phyloP scores from a whole-genome alignment of 208 protist species.

The Leishmania arabica region DNA sequence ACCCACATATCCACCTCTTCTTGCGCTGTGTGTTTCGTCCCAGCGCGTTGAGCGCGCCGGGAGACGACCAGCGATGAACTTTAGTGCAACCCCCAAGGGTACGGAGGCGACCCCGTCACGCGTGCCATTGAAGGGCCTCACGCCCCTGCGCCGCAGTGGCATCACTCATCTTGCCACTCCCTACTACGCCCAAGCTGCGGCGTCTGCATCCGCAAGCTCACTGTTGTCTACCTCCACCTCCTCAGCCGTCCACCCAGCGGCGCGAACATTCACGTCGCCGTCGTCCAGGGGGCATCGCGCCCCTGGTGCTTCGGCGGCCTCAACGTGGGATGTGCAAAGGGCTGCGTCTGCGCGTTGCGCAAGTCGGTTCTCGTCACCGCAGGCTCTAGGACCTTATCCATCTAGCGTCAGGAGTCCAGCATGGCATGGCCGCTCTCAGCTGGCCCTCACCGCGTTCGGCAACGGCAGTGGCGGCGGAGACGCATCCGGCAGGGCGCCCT shows the following conservation, averaged over 20 bases:
- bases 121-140: constrained; percentile 1
- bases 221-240: background rate
- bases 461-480: background rate
- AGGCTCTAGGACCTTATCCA: background rate
- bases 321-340: background rate
- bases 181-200: background rate
- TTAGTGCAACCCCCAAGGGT: background rate
- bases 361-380: background rate
- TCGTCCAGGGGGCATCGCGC: background rate
- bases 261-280: background rate
- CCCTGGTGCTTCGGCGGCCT: background rate
- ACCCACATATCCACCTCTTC: background rate
- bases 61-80: background rate
- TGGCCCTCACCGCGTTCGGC: background rate
- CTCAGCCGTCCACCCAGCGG: background rate
- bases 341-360: background rate
- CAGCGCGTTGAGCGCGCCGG: background rate
- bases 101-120: background rate
- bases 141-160: constrained; percentile 13
- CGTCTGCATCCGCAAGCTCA: background rate
- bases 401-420: background rate
- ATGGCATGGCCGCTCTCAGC: background rate
- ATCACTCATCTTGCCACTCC: constrained; percentile 21
- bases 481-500: background rate
- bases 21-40: background rate